phyloP scores from a whole-genome alignment of 2,329 filamentous ascomycete species.

The Talaromyces amestolkiae region DNA sequence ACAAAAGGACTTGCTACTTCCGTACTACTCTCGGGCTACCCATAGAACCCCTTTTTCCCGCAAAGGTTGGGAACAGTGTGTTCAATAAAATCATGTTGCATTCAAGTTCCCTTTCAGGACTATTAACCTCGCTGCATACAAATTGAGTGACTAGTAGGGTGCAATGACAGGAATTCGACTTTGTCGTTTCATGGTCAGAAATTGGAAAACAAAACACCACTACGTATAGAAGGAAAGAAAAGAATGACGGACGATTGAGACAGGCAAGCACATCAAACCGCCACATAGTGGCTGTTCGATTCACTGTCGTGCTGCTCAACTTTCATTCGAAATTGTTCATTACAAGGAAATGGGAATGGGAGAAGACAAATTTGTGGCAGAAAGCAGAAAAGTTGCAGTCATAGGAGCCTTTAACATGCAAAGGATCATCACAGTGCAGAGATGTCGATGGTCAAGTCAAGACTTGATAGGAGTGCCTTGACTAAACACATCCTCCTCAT shows the following conservation, averaged over 20 bases:
- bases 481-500: constrained; percentile 17
- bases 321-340: neutral
- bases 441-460: neutral
- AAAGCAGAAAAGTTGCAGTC: neutral
- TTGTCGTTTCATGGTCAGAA: neutral
- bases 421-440: neutral
- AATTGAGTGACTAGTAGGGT: neutral
- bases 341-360: neutral
- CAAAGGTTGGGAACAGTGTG: neutral
- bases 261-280: neutral
- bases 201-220: neutral
- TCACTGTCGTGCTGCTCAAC: neutral
- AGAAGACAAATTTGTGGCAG: neutral
- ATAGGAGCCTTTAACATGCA: neutral
- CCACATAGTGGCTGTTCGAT: neutral
- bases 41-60: neutral
- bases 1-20: neutral
- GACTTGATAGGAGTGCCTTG: neutral
- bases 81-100: neutral
- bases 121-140: constrained; percentile 11
- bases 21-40: neutral
- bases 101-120: constrained; percentile 2
- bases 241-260: neutral
- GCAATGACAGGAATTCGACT: neutral
- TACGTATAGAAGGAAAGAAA: neutral